Conservation (phyloP, 306 rosid genomes). For the Arachis stenosperma region DNA sequence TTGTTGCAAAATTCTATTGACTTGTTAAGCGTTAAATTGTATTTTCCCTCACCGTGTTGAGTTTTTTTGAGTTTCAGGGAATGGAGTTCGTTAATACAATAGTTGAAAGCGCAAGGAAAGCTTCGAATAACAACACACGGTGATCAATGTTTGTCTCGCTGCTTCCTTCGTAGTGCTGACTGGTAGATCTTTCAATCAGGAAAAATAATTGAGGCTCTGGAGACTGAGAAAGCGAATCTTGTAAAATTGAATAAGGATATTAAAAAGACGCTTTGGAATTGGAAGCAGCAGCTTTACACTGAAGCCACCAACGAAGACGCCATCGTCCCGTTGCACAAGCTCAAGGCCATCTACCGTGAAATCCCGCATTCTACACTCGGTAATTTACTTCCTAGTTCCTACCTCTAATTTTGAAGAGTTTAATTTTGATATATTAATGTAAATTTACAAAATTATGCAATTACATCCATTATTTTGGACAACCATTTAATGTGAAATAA, state of each 20-base stretch:
- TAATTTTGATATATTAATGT: too few relatives aligned
- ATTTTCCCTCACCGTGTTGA: not conserved
- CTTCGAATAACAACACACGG: slow-evolving; percentile 54
- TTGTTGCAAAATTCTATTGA: too few relatives aligned
- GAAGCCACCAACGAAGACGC: slow-evolving; percentile 61
- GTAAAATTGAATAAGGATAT: slow-evolving; percentile 63
- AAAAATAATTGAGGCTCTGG: slow-evolving; percentile 60
- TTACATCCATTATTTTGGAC: too few relatives aligned
- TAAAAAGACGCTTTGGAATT: slow-evolving; percentile 72
- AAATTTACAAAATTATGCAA: too few relatives aligned
- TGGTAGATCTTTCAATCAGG: slow-evolving; percentile 63
- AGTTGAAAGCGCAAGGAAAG: slow-evolving; percentile 45
- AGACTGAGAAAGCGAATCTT: slow-evolving; percentile 73
- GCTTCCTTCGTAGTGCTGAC: slow-evolving; percentile 57
- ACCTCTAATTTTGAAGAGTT: not conserved
- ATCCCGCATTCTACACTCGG: slow-evolving; percentile 47
- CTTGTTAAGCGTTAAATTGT: not conserved
- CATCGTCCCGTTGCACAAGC: too few relatives aligned
- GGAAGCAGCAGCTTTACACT: slow-evolving; percentile 81
- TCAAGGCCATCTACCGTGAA: too few relatives aligned
- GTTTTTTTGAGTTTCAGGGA: slow-evolving; percentile 25
- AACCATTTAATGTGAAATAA: too few relatives aligned
- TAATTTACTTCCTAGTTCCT: slow-evolving; percentile 35
- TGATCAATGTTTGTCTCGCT: slow-evolving; percentile 58
- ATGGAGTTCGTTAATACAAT: slow-evolving; percentile 68